These are phyloP conservation scores for Fusarium sp. DNA, from an alignment of 2,329 filamentous ascomycete genomes.

Conservation along the genomic window DNA sequence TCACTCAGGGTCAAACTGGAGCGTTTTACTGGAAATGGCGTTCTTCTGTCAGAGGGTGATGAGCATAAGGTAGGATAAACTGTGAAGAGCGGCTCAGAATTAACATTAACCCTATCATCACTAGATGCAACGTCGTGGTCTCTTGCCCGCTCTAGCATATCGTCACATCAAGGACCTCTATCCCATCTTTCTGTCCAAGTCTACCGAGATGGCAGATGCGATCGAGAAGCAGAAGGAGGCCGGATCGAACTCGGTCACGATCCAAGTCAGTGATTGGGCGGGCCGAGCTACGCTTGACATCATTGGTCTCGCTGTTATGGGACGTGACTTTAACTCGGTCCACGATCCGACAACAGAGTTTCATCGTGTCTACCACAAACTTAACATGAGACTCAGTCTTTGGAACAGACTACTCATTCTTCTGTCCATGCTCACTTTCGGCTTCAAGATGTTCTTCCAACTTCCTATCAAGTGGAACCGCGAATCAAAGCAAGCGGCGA, in stretches of 20 bases:
- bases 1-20: not conserved
- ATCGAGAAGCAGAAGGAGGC: not conserved
- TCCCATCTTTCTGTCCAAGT: not conserved
- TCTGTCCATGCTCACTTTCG: not conserved
- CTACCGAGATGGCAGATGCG: not conserved
- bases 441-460: not conserved
- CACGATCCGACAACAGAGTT: not conserved
- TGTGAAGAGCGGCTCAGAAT: fast-evolving
- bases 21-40: not conserved
- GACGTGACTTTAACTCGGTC: not conserved
- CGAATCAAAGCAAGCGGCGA: not conserved
- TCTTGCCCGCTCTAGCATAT: not conserved
- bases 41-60: not conserved
- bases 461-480: not conserved
- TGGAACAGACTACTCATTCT: not conserved
- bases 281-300: not conserved
- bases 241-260: not conserved
- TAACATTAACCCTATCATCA: too few species aligned
- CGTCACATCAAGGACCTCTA: not conserved
- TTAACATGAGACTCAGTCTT: not conserved
- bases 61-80: not conserved
- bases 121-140: not conserved
- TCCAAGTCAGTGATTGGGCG: not conserved
- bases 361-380: not conserved
- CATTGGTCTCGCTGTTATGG: not conserved